Percentiles rank a stretch among this genome's conserved stretches.
Conservation (phyloP, 1,284 basidiomycete species). For the Sporisorium scitamineum region DNA sequence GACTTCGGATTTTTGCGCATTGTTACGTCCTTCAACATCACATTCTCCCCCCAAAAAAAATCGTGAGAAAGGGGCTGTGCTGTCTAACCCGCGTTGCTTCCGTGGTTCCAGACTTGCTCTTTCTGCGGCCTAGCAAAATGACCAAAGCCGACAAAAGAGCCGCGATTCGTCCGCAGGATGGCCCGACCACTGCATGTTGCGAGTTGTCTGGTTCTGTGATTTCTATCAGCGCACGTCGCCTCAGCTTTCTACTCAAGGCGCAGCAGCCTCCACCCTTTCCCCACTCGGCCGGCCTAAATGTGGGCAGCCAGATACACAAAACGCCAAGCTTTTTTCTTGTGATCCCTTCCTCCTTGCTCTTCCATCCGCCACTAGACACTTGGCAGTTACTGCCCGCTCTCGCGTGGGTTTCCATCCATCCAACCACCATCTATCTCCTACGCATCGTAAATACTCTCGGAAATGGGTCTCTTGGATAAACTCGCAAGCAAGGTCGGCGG, state of each 20-base stretch:
- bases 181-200: neutral
- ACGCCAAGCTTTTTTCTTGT: slow-evolving; percentile 23
- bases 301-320: neutral
- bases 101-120: no score
- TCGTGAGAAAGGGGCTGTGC: slow-evolving; percentile 5
- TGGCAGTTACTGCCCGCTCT: neutral
- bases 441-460: neutral
- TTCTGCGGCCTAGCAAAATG: no score
- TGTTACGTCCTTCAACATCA: neutral
- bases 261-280: neutral
- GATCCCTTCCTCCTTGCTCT: neutral
- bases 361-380: neutral
- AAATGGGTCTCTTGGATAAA: slow-evolving; percentile 63
- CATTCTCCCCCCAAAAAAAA: neutral
- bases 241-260: neutral
- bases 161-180: neutral
- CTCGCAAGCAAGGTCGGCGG: slow-evolving; percentile 55
- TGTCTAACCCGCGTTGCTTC: no score
- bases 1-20: neutral
- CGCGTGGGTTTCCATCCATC: neutral
- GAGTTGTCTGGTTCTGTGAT: no score
- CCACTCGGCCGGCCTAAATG: neutral
- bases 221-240: neutral
- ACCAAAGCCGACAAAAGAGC: neutral
- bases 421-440: neutral